phyloP scores from a whole-genome alignment of 208 protist species.

The Hexamita inflata region DNA sequence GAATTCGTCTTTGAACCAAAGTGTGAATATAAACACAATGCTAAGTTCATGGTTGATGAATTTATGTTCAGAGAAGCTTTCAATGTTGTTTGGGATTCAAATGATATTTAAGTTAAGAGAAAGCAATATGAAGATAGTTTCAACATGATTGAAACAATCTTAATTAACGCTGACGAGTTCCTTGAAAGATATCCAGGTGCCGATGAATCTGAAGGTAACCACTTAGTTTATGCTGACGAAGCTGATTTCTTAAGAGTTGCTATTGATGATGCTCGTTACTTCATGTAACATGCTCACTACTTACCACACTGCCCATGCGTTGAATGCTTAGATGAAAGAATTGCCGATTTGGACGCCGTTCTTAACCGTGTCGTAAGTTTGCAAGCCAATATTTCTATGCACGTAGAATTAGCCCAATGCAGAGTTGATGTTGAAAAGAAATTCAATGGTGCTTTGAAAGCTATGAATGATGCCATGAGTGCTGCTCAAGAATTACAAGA shows the following conservation, averaged over 20 bases:
- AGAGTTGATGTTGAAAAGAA: not conserved
- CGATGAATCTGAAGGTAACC: not conserved
- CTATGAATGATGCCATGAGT: not conserved
- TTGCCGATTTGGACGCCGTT: not conserved
- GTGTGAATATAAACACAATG: not conserved
- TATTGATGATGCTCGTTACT: not conserved
- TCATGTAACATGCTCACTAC: too few species aligned
- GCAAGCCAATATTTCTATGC: not conserved
- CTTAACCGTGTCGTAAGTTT: not conserved
- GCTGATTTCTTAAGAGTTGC: not conserved
- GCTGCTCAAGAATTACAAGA: not conserved
- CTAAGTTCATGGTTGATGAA: not conserved
- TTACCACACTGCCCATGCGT: too few species aligned
- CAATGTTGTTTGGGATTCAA: slow-evolving; percentile 15
- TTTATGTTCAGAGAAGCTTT: not conserved
- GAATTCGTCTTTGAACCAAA: not conserved
- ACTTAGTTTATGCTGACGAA: slow-evolving; percentile 9
- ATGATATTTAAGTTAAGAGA: slow-evolving; percentile 1
- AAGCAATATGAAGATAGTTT: not conserved
- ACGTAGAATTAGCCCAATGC: not conserved
- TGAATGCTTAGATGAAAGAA: not conserved
- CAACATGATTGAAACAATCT: slow-evolving; percentile 16
- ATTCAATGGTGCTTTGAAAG: not conserved
- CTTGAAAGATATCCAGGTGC: not conserved
- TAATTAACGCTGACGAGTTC: slow-evolving; percentile 3